phyloP scores from a whole-genome alignment of 2,329 filamentous ascomycete species.

The Cadophora malorum region DNA sequence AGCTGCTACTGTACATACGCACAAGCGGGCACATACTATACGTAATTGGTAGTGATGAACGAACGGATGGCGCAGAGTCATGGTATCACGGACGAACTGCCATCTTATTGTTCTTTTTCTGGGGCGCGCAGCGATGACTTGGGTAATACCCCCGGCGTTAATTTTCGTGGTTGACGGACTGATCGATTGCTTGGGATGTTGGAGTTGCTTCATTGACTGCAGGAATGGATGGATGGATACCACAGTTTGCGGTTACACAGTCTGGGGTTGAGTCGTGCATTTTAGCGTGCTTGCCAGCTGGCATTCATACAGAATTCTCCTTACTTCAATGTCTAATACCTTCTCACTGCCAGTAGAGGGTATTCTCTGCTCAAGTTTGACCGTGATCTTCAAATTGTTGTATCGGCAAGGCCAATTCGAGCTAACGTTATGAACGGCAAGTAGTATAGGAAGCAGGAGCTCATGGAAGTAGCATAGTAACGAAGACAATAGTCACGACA shows the following conservation, averaged over 20 bases:
- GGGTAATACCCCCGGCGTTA: constrained; percentile 30
- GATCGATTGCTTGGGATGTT: background rate
- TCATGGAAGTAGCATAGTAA: too few relatives aligned
- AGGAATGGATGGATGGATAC: background rate
- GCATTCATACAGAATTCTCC: constrained; percentile 16
- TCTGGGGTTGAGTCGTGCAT: constrained; percentile 21
- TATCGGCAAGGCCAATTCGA: background rate
- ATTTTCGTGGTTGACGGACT: background rate
- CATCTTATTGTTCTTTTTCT: background rate
- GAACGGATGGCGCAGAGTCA: background rate
- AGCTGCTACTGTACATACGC: constrained; percentile 16
- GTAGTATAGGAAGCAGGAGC: too few relatives aligned
- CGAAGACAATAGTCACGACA: background rate
- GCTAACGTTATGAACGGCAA: too few relatives aligned
- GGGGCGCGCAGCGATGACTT: constrained; percentile 11
- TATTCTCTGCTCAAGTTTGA: background rate
- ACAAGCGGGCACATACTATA: background rate
- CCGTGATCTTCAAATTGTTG: background rate
- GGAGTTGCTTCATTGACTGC: background rate
- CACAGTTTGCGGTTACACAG: background rate
- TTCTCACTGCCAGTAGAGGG: background rate
- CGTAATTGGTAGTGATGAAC: background rate
- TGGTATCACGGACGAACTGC: constrained; percentile 3
- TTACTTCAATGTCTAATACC: constrained; percentile 24
- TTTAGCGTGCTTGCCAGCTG: constrained; percentile 25